phyloP scores from a whole-genome alignment of 257 asterid species.

The Prunella vulgaris region DNA sequence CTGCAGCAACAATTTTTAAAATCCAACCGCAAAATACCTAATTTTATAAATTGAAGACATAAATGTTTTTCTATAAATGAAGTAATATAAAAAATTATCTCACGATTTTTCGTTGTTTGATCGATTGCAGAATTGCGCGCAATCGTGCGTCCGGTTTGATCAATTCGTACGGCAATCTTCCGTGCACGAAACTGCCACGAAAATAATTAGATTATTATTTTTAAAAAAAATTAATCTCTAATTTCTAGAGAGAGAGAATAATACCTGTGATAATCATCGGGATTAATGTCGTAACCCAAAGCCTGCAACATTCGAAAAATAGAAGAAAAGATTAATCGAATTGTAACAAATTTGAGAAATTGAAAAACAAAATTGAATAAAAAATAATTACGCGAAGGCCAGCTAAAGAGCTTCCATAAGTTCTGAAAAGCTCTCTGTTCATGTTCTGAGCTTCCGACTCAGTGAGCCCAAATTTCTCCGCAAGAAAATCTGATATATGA shows the following conservation, averaged over 20 bases:
- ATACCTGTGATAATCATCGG: conserved; percentile 90
- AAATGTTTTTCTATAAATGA: too few species aligned
- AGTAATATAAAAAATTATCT: conserved; percentile 8
- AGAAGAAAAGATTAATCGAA: background rate
- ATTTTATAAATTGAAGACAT: too few species aligned
- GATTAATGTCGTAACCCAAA: conserved; percentile 59
- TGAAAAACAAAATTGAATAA: background rate
- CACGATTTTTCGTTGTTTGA: conserved; percentile 72
- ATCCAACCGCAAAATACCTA: too few species aligned
- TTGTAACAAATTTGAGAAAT: background rate
- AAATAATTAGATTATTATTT: background rate
- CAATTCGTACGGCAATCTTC: conserved; percentile 76
- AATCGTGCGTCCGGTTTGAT: conserved; percentile 58
- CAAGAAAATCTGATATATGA: conserved; percentile 47
- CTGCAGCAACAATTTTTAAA: conserved; percentile 27
- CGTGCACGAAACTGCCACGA: conserved; percentile 67
- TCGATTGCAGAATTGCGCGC: conserved; percentile 47
- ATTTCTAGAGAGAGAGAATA: background rate
- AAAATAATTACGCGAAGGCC: conserved; percentile 67
- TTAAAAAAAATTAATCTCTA: background rate
- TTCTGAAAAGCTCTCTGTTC: conserved; percentile 68
- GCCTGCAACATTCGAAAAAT: conserved; percentile 38
- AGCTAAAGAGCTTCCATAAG: conserved; percentile 87
- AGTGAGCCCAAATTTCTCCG: conserved; percentile 60
- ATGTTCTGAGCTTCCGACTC: conserved; percentile 57